A percentile compares a stretch with the other conserved stretches of the same genome.
Evolutionary conservation across 495 filamentous ascomycete species (phyloP).

Genomic region (Talaromyces borbonicus): DNA sequence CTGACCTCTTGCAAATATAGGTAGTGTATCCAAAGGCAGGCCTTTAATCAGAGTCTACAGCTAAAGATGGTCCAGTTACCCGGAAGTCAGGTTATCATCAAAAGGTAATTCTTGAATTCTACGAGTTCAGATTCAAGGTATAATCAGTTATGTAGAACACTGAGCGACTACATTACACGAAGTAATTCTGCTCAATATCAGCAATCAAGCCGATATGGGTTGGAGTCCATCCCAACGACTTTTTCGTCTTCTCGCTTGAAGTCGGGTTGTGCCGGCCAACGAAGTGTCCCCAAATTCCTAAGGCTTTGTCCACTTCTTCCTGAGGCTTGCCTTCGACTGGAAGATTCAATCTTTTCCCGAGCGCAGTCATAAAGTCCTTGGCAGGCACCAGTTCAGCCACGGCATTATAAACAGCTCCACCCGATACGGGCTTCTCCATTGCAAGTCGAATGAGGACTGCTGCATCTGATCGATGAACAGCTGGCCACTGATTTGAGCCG

Average conservation of each 20-base stretch:
- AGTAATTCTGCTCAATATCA: constrained; percentile 6
- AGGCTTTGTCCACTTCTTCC: constrained; percentile 13
- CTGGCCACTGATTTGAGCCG: constrained; percentile 12
- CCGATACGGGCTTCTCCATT: constrained; percentile 12
- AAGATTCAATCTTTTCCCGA: constrained; percentile 16
- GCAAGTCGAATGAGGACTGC: constrained; percentile 29
- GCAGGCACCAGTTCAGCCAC: constrained; percentile 16
- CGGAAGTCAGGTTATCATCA: too few relatives aligned
- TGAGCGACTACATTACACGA: not conserved
- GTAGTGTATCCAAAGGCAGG: too few relatives aligned
- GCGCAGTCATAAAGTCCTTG: constrained; percentile 20
- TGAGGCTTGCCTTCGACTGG: constrained; percentile 14
- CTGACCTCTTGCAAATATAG: too few relatives aligned
- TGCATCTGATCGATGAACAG: constrained; percentile 34
- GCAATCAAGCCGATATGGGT: constrained; percentile 16
- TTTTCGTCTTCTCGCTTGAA: constrained; percentile 22
- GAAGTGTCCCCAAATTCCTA: constrained; percentile 17
- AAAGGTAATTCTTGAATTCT: too few relatives aligned
- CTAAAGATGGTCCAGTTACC: not conserved
- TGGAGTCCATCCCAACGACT: constrained; percentile 26
- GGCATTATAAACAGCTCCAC: constrained; percentile 22
- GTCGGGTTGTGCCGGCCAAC: constrained; percentile 21
- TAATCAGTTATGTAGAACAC: not conserved
- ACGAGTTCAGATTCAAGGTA: too few relatives aligned
- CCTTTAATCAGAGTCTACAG: not conserved